These are phyloP conservation scores for Raphanus raphanistrum DNA, from an alignment of 345 rosid species.

Conservation along the genomic window DNA sequence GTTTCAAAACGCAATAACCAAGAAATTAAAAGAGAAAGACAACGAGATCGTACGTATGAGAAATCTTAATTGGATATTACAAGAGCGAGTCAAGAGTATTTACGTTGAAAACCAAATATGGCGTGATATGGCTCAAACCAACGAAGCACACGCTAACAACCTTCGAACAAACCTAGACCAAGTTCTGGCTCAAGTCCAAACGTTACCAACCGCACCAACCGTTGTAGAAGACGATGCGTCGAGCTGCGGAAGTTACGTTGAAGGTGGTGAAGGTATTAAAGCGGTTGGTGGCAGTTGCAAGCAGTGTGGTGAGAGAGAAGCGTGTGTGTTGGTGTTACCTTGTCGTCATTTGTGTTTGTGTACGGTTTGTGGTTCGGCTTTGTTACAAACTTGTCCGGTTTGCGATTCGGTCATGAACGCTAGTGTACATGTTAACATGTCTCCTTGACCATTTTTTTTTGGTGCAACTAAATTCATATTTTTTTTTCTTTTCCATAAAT, in stretches of 20 bases:
- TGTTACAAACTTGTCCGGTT: conserved; percentile 49
- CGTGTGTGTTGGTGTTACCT: conserved; percentile 75
- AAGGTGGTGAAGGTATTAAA: conserved; percentile 22
- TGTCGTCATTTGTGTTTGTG: conserved; percentile 89
- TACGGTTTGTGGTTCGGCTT: conserved; percentile 60
- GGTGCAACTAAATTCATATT: not conserved
- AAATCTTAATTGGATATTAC: conserved; percentile 60
- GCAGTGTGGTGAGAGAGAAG: conserved; percentile 65
- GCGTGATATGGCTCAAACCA: conserved; percentile 65
- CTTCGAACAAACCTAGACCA: conserved; percentile 59
- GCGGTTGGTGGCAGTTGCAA: conserved; percentile 40
- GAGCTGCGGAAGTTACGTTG: conserved; percentile 64
- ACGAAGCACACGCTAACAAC: conserved; percentile 68
- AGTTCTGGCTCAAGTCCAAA: conserved; percentile 62
- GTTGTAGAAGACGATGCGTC: conserved; percentile 53
- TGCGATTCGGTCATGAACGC: conserved; percentile 55
- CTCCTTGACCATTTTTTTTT: conserved; percentile 15
- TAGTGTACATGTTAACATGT: conserved; percentile 71
- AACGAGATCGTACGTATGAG: conserved; percentile 57
- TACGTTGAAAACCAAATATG: conserved; percentile 62
- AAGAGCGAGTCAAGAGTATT: conserved; percentile 59
- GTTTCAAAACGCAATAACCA: conserved; percentile 47
- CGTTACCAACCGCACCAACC: conserved; percentile 17
- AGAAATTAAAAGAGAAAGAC: conserved; percentile 61
- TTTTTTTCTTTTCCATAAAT: not conserved